Evolutionary conservation across 176 grass and related monocot genomes (phyloP).

Genomic region (Bonia amplexicaulis): DNA sequence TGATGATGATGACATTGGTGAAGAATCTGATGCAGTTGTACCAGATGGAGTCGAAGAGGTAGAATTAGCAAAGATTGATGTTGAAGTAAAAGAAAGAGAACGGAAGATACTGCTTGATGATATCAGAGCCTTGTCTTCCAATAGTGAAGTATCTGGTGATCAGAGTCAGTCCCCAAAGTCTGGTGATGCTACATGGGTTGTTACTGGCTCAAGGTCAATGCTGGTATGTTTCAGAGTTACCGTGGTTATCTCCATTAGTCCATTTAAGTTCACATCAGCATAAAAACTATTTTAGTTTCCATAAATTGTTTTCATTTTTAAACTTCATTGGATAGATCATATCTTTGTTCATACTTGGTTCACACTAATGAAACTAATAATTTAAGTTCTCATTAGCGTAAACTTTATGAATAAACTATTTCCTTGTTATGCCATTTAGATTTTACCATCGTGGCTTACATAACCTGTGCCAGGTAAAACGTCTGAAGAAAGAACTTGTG

Average conservation of each 20-base stretch:
- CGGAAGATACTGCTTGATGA: conserved; percentile 78
- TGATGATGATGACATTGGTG: conserved; percentile 61
- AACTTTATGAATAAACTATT: conserved; percentile 7
- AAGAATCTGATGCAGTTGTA: conserved; percentile 73
- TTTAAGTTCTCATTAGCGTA: conserved; percentile 15
- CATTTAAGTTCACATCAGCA: too few relatives aligned
- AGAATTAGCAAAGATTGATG: conserved; percentile 78
- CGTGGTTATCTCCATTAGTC: too few relatives aligned
- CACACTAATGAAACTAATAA: not conserved
- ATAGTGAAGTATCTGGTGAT: conserved; percentile 49
- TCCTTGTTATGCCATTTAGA: not conserved
- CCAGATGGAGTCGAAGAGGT: conserved; percentile 94
- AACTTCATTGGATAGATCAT: conserved; percentile 17
- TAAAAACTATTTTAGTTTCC: too few relatives aligned
- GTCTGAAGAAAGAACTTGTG: conserved; percentile 65
- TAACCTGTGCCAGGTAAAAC: conserved; percentile 57
- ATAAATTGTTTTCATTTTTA: not conserved
- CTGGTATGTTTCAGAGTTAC: conserved; percentile 56
- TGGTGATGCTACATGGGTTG: conserved; percentile 58
- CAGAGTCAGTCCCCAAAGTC: conserved; percentile 39
- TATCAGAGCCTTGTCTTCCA: conserved; percentile 53
- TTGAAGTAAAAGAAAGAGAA: conserved; percentile 79
- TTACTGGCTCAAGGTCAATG: conserved; percentile 52
- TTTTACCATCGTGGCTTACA: conserved; percentile 28
- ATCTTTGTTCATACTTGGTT: conserved; percentile 2